Conservation (phyloP, 2,329 filamentous ascomycete genomes). For the Fusarium sp. region DNA sequence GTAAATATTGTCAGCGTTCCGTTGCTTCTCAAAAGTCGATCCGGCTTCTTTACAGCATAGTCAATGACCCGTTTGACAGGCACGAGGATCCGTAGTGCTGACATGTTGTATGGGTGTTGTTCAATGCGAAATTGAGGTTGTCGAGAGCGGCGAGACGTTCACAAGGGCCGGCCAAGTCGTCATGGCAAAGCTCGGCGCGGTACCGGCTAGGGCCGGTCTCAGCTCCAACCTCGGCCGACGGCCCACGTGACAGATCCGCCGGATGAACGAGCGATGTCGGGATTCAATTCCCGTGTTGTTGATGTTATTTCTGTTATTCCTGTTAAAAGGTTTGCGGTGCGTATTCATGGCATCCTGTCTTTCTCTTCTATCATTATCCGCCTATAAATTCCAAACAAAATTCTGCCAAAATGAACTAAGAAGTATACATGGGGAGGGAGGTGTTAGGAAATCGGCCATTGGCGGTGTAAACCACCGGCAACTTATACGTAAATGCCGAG, state of each 20-base stretch:
- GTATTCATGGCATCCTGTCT: too few relatives aligned
- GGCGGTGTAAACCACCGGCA: slow-evolving; percentile 13
- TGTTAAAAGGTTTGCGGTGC: background rate
- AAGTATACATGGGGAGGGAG: background rate
- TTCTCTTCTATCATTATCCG: background rate
- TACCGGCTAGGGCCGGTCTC: slow-evolving; percentile 55
- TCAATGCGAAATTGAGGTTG: slow-evolving; percentile 37
- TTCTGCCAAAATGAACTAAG: background rate
- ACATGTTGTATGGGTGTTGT: slow-evolving; percentile 56
- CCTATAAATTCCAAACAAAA: background rate
- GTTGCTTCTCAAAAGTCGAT: background rate
- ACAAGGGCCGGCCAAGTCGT: slow-evolving; percentile 31
- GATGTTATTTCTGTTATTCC: background rate
- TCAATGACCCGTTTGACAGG: slow-evolving; percentile 87
- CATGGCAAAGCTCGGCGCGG: slow-evolving; percentile 43
- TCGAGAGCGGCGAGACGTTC: slow-evolving; percentile 27
- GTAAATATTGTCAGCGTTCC: slow-evolving; percentile 21
- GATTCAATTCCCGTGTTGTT: background rate
- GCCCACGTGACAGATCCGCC: slow-evolving; percentile 47
- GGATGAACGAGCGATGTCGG: slow-evolving; percentile 30
- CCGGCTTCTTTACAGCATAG: slow-evolving; percentile 70
- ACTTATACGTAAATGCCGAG: slow-evolving; percentile 26
- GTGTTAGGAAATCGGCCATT: background rate
- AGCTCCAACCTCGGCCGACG: slow-evolving; percentile 52
- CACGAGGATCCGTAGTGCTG: slow-evolving; percentile 76